Evolutionary conservation across 257 asterid genomes (phyloP).

Genomic region (Euphrasia confusa): DNA sequence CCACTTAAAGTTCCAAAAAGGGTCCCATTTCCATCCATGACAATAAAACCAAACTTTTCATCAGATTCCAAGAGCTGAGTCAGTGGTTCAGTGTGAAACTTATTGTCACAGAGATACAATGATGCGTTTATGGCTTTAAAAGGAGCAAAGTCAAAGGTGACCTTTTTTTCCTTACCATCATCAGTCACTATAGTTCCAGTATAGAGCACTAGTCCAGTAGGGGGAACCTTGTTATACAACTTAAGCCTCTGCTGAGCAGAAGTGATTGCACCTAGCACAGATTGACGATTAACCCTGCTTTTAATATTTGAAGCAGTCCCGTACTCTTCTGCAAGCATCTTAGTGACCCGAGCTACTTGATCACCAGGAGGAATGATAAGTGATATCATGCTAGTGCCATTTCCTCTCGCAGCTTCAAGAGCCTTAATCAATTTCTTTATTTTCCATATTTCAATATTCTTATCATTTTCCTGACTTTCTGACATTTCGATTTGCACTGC

Average conservation of each 20-base stretch:
- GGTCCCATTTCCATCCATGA: constrained; percentile 68
- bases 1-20: constrained; percentile 62
- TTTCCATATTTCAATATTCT: constrained; percentile 59
- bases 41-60: constrained; percentile 57
- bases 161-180: constrained; percentile 56
- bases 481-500: constrained; percentile 31
- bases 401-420: constrained; percentile 52
- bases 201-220: constrained; percentile 54
- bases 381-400: constrained; percentile 67
- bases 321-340: constrained; percentile 64
- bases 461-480: constrained; percentile 51
- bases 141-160: constrained; percentile 51
- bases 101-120: constrained; percentile 57
- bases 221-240: constrained; percentile 54
- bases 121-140: constrained; percentile 62
- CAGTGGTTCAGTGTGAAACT: constrained; percentile 54
- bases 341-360: constrained; percentile 51
- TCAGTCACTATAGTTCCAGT: constrained; percentile 60
- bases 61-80: constrained; percentile 51
- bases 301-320: constrained; percentile 64
- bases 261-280: constrained; percentile 62
- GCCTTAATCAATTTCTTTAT: constrained; percentile 58
- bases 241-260: constrained; percentile 69
- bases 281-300: constrained; percentile 64
- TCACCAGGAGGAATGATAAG: constrained; percentile 62